phyloP scores from a whole-genome alignment of 1,284 basidiomycete genomes.

The Ustilago trichophora region DNA sequence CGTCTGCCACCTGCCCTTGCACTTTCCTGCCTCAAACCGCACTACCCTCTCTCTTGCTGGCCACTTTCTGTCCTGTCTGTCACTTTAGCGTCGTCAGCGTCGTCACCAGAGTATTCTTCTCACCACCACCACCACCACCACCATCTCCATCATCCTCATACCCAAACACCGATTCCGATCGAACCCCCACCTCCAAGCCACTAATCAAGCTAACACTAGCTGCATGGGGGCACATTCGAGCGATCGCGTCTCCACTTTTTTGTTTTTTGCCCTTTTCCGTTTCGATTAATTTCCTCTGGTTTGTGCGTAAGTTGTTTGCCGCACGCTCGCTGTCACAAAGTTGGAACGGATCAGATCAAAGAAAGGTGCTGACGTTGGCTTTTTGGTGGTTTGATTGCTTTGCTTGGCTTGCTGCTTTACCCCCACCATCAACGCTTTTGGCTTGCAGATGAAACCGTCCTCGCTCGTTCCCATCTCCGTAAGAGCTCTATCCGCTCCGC shows the following conservation, averaged over 20 bases:
- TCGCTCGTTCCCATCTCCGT: slow-evolving; percentile 18
- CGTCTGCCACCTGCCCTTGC: too few species aligned
- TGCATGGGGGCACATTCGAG: background rate
- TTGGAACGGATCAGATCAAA: too few species aligned
- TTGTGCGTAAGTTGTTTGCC: slow-evolving; percentile 25
- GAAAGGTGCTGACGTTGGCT: too few species aligned
- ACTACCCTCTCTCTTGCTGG: too few species aligned
- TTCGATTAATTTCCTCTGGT: slow-evolving; percentile 8
- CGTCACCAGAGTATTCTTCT: slow-evolving; percentile 21
- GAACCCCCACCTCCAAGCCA: too few species aligned
- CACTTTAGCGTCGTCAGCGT: slow-evolving; percentile 34
- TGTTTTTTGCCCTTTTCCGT: background rate
- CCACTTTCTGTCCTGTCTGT: background rate
- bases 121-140: slow-evolving; percentile 8
- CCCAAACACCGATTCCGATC: too few species aligned
- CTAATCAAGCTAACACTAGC: background rate
- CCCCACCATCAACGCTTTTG: slow-evolving; percentile 30
- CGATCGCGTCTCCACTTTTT: slow-evolving; percentile 10
- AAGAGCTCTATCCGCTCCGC: slow-evolving; percentile 18
- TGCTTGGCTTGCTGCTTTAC: slow-evolving; percentile 6
- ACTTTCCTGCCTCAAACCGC: too few species aligned
- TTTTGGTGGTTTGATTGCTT: slow-evolving; percentile 1
- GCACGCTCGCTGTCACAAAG: background rate
- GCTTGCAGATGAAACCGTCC: slow-evolving; percentile 31
- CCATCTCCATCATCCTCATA: slow-evolving; percentile 4